Conservation (phyloP, 2,329 filamentous ascomycete species). For the Saccharata proteae region DNA sequence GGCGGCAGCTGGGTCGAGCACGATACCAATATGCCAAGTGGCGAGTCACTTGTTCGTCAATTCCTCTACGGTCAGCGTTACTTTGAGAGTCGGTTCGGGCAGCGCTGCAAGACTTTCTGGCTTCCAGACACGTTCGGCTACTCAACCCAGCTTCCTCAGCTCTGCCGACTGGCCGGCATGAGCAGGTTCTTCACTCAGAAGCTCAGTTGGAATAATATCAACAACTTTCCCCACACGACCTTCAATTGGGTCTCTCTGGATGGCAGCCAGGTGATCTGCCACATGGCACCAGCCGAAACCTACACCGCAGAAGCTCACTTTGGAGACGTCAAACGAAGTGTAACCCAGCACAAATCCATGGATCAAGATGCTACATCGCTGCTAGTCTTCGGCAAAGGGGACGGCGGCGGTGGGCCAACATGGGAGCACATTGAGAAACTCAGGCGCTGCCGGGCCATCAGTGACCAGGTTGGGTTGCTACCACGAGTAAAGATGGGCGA, state of each 20-base stretch:
- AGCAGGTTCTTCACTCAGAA: slow-evolving; percentile 95
- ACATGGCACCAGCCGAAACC: slow-evolving; percentile 92
- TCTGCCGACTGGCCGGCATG: slow-evolving; percentile 93
- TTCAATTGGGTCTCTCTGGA: slow-evolving; percentile 98
- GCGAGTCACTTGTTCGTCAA: slow-evolving; percentile 85
- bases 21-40: slow-evolving; percentile 93
- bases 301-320: slow-evolving; percentile 94
- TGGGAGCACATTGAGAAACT: slow-evolving; percentile 93
- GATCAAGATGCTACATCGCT: slow-evolving; percentile 85
- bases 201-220: slow-evolving; percentile 99
- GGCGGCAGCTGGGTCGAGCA: slow-evolving; percentile 98
- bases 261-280: slow-evolving; percentile 90
- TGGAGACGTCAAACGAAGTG: slow-evolving; percentile 80
- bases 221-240: slow-evolving; percentile 95
- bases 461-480: slow-evolving; percentile 70
- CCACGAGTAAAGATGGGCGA: slow-evolving; percentile 81
- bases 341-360: slow-evolving; percentile 89
- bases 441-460: slow-evolving; percentile 78
- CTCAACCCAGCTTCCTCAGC: slow-evolving; percentile 83
- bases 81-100: slow-evolving; percentile 86
- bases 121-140: slow-evolving; percentile 97
- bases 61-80: slow-evolving; percentile 93
- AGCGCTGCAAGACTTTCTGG: slow-evolving; percentile 88
- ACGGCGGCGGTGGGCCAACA: slow-evolving; percentile 89
- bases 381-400: slow-evolving; percentile 90